Evolutionary conservation across 257 asterid species (phyloP).

Genomic region (Solanum ahanhuiri): DNA sequence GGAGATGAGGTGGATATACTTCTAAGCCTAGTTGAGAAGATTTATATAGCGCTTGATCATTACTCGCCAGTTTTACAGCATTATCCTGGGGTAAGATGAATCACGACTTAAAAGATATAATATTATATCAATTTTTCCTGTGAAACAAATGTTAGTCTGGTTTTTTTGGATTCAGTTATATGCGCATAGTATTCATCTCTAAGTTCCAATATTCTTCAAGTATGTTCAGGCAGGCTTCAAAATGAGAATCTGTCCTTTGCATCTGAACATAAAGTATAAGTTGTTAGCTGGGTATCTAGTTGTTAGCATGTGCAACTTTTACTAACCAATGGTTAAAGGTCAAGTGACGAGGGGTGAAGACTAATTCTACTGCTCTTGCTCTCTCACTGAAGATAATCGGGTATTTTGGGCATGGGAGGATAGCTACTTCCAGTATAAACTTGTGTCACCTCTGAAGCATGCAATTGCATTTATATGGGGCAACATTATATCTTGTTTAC

Average conservation of each 20-base stretch:
- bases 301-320: neutral
- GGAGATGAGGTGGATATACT: slow-evolving; percentile 91
- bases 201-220: neutral
- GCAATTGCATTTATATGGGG: neutral
- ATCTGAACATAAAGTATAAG: neutral
- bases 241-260: neutral
- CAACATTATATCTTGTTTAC: neutral
- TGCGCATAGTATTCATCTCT: neutral
- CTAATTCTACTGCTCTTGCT: neutral
- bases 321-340: neutral
- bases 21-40: slow-evolving; percentile 62
- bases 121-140: neutral
- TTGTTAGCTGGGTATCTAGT: neutral
- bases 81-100: slow-evolving; percentile 79
- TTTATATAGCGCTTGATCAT: slow-evolving; percentile 72
- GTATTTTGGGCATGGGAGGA: neutral
- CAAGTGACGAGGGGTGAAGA: neutral
- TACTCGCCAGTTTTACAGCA: slow-evolving; percentile 84
- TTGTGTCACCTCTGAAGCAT: neutral
- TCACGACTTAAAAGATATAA: neutral
- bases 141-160: neutral
- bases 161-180: neutral
- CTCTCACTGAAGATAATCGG: neutral
- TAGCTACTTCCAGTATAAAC: neutral
- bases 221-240: neutral